A percentile compares a stretch with the other conserved stretches of the same genome.
phyloP scores from a whole-genome alignment of 2,329 filamentous ascomycete species.

The Macrophomina phaseolina region DNA sequence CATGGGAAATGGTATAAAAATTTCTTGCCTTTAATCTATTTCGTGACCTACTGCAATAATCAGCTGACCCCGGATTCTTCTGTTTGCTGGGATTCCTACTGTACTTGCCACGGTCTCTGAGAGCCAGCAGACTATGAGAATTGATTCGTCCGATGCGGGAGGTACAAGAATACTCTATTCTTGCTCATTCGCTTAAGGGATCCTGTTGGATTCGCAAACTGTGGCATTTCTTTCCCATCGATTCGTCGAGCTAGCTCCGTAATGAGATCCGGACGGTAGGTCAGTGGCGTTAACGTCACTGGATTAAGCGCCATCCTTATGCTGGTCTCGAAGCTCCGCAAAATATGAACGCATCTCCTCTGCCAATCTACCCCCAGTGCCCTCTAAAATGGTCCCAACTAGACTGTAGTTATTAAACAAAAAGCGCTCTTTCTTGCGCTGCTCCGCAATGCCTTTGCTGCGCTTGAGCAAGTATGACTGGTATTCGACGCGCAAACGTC shows the following conservation, averaged over 20 bases:
- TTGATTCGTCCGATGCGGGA: too few species aligned
- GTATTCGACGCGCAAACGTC: slow-evolving; percentile 77
- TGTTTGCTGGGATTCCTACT: too few species aligned
- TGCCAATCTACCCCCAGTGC: slow-evolving; percentile 74
- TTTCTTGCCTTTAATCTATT: too few species aligned
- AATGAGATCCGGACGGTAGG: neutral
- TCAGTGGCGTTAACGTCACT: neutral
- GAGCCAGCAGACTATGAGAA: too few species aligned
- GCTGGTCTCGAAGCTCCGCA: slow-evolving; percentile 59
- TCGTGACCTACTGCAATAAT: too few species aligned
- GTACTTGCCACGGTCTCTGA: too few species aligned
- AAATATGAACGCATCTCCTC: slow-evolving; percentile 78
- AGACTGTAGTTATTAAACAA: slow-evolving; percentile 96
- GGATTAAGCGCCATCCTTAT: slow-evolving; percentile 12
- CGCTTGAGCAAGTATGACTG: slow-evolving; percentile 82
- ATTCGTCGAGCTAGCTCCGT: neutral
- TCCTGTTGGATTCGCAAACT: too few species aligned
- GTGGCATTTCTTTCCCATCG: too few species aligned
- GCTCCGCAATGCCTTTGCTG: slow-evolving; percentile 76
- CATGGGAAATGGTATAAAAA: too few species aligned
- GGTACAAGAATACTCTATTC: too few species aligned
- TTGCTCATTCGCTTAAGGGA: too few species aligned
- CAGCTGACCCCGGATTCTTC: too few species aligned
- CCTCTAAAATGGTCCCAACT: slow-evolving; percentile 83
- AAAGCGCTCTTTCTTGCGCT: slow-evolving; percentile 83